Percentiles rank a stretch among this genome's conserved stretches.
phyloP scores from a whole-genome alignment of 108 stramenopile genomes.

The Chaetoceros muelleri region DNA sequence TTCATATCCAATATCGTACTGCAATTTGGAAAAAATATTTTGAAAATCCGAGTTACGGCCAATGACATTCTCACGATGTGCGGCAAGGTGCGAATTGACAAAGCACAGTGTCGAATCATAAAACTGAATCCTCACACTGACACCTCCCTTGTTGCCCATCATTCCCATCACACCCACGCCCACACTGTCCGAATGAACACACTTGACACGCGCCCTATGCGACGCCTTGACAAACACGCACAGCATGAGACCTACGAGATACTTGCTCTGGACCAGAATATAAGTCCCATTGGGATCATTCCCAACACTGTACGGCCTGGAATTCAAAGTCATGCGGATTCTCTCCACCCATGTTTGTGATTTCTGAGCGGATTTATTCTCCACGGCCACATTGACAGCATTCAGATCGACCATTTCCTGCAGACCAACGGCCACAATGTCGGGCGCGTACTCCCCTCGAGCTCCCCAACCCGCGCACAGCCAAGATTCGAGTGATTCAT shows the following conservation, averaged over 20 bases:
- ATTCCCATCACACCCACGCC: constrained; percentile 98
- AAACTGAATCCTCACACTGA: constrained; percentile 72
- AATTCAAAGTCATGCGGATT: constrained; percentile 65
- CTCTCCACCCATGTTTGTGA: constrained; percentile 81
- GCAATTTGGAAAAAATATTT: constrained; percentile 65
- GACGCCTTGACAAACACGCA: constrained; percentile 84
- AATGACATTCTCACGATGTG: constrained; percentile 94
- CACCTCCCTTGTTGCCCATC: constrained; percentile 99
- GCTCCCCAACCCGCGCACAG: constrained; percentile 77
- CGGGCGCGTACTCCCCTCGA: constrained; percentile 40
- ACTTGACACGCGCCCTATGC: constrained; percentile 50
- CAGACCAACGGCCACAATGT: constrained; percentile 89
- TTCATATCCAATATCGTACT: constrained; percentile 83
- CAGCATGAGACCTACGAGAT: constrained; percentile 89
- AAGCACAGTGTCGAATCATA: constrained; percentile 93
- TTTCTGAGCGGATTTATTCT: constrained; percentile 84
- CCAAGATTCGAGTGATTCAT: constrained; percentile 75
- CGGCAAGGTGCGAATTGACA: constrained; percentile 92
- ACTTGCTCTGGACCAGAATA: constrained; percentile 45
- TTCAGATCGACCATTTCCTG: constrained; percentile 99
- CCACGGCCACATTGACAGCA: constrained; percentile 96
- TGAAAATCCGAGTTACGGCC: constrained; percentile 92
- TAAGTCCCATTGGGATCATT: constrained; percentile 53
- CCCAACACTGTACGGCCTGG: constrained; percentile 24
- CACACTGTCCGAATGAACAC: constrained; percentile 62